These are phyloP conservation scores for Tardiomyces depauwii DNA, from an alignment of 1,139 yeast genomes.

Conservation along the genomic window DNA sequence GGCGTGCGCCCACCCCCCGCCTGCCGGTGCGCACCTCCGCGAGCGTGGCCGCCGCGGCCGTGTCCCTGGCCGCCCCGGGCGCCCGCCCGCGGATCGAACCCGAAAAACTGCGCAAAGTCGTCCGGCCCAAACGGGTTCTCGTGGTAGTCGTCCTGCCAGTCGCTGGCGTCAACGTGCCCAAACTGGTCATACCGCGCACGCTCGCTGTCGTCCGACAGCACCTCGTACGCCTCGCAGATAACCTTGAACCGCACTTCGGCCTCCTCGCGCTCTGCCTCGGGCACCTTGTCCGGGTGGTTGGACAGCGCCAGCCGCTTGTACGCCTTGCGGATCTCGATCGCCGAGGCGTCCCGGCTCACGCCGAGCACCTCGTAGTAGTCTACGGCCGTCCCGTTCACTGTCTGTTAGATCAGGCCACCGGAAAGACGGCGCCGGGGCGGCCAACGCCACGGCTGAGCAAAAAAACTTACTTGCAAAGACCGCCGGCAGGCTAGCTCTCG, in stretches of 20 bases:
- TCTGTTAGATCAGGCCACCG: no score
- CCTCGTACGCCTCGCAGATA: constrained; percentile 67
- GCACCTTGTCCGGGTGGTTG: constrained; percentile 74
- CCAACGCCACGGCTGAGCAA: no score
- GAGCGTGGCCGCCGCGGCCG: constrained; percentile 5
- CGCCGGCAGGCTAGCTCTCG: no score
- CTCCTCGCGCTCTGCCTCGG: constrained; percentile 46
- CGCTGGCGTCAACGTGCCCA: constrained; percentile 1
- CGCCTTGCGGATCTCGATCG: constrained; percentile 62
- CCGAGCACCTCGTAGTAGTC: constrained; percentile 61
- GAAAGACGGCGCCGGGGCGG: no score
- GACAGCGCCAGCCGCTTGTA: constrained; percentile 62
- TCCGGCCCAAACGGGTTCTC: constrained; percentile 34
- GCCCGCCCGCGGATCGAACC: constrained; percentile 12
- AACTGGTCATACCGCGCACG: constrained; percentile 14
- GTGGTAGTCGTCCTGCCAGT: constrained; percentile 10
- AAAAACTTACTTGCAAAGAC: no score
- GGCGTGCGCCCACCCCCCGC: constrained; percentile 34
- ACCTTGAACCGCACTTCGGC: constrained; percentile 70
- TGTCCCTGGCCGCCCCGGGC: constrained; percentile 15
- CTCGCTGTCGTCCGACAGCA: constrained; percentile 44
- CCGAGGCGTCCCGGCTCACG: constrained; percentile 48
- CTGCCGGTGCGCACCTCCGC: constrained; percentile 4
- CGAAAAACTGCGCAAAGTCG: constrained; percentile 65
- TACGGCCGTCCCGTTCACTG: constrained; percentile 1